A percentile compares a stretch with the other conserved stretches of the same genome.
These are phyloP conservation scores for Rhodamnia argentea DNA, from an alignment of 345 rosid species.

Conservation along the genomic window DNA sequence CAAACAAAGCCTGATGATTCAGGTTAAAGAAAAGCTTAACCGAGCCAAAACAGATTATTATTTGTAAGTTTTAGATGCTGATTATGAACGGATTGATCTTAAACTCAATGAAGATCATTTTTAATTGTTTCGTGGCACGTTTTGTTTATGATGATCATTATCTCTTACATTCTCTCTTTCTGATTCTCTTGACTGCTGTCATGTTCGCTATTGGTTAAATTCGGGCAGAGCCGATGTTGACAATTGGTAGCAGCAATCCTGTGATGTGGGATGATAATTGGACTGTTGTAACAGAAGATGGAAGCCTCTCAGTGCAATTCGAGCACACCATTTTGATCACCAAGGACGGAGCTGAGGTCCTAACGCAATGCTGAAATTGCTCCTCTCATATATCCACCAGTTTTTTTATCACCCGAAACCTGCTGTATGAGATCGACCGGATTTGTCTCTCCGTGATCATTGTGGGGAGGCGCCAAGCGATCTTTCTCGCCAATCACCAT, in stretches of 20 bases:
- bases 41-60: background rate
- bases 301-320: slow-evolving; percentile 86
- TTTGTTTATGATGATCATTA: background rate
- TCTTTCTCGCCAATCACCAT: background rate
- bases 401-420: background rate
- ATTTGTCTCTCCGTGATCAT: background rate
- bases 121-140: background rate
- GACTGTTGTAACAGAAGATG: slow-evolving; percentile 87
- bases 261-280: slow-evolving; percentile 83
- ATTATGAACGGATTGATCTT: background rate
- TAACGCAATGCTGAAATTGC: slow-evolving; percentile 41
- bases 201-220: background rate
- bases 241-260: slow-evolving; percentile 70
- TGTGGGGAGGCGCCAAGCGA: background rate
- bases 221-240: slow-evolving; percentile 81
- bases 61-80: background rate
- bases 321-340: slow-evolving; percentile 91
- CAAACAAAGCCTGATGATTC: background rate
- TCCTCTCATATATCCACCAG: background rate
- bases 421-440: background rate
- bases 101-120: background rate
- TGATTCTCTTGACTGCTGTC: background rate
- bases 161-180: background rate
- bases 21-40: background rate
- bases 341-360: slow-evolving; percentile 74